Evolutionary conservation across 805 yeast genomes (phyloP).

Genomic region (Yamadazyma kitorensis): DNA sequence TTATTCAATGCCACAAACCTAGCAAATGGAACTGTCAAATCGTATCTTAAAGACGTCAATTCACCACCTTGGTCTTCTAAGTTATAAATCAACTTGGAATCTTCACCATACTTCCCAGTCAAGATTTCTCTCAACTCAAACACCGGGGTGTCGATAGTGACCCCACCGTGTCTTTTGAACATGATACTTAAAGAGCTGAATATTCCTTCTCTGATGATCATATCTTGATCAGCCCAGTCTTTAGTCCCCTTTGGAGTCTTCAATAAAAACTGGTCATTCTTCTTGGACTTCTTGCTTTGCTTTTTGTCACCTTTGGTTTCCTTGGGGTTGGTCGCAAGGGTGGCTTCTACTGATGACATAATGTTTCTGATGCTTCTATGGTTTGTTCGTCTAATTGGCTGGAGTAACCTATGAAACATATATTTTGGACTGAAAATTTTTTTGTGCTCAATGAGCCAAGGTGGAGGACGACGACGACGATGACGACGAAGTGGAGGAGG

Average conservation of each 20-base stretch:
- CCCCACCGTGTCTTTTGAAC: slow-evolving; percentile 96
- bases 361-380: slow-evolving; percentile 4
- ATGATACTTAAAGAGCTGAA: slow-evolving; percentile 68
- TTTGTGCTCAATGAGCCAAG: not conserved
- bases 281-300: slow-evolving; percentile 12
- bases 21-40: slow-evolving; percentile 97
- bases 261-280: slow-evolving; percentile 60
- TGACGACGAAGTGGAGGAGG: too few relatives aligned
- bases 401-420: slow-evolving; percentile 2
- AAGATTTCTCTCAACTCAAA: slow-evolving; percentile 93
- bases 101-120: slow-evolving; percentile 98
- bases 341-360: not conserved
- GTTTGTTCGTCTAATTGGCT: too few relatives aligned
- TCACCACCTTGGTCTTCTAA: slow-evolving; percentile 99
- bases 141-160: slow-evolving; percentile 97
- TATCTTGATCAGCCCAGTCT: slow-evolving; percentile 98
- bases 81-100: slow-evolving; percentile 92
- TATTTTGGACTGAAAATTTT: not conserved
- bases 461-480: not conserved
- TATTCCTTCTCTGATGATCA: slow-evolving; percentile 89
- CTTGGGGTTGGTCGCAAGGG: not conserved
- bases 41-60: slow-evolving; percentile 90
- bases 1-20: slow-evolving; percentile 96
- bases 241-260: slow-evolving; percentile 97
- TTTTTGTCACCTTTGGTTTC: slow-evolving; percentile 1